Evolutionary conservation across 2,329 filamentous ascomycete genomes (phyloP).

Genomic region (Claviceps capensis): DNA sequence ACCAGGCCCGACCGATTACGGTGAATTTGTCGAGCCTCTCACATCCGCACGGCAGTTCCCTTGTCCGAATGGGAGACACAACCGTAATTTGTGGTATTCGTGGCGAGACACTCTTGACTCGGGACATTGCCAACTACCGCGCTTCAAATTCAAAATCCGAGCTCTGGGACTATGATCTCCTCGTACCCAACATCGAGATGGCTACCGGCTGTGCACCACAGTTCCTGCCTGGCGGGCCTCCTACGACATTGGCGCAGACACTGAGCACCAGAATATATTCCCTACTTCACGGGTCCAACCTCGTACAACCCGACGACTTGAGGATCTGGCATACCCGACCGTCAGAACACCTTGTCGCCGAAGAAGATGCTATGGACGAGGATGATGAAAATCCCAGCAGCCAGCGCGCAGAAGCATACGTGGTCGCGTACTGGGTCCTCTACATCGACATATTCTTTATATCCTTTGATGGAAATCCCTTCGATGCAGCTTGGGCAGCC

Average conservation of each 20-base stretch:
- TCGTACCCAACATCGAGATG: slow-evolving; percentile 90
- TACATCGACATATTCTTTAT: slow-evolving; percentile 95
- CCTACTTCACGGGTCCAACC: slow-evolving; percentile 55
- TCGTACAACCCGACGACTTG: slow-evolving; percentile 55
- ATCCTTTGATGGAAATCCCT: slow-evolving; percentile 79
- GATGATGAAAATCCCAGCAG: slow-evolving; percentile 18
- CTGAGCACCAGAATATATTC: slow-evolving; percentile 69
- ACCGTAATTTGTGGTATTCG: slow-evolving; percentile 90
- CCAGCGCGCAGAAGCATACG: slow-evolving; percentile 23
- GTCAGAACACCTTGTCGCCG: slow-evolving; percentile 31
- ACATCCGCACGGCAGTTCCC: slow-evolving; percentile 79
- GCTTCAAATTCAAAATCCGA: slow-evolving; percentile 28
- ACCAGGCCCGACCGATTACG: slow-evolving; percentile 56
- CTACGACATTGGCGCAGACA: slow-evolving; percentile 66
- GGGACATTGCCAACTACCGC: slow-evolving; percentile 58
- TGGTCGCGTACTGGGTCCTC: slow-evolving; percentile 87
- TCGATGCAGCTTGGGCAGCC: slow-evolving; percentile 82
- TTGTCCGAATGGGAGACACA: slow-evolving; percentile 79
- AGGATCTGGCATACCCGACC: slow-evolving; percentile 54
- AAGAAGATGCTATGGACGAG: slow-evolving; percentile 27
- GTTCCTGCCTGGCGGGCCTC: slow-evolving; percentile 73
- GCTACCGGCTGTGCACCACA: slow-evolving; percentile 80
- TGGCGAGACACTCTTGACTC: slow-evolving; percentile 66
- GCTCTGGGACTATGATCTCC: slow-evolving; percentile 50
- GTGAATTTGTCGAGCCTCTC: slow-evolving; percentile 75